A percentile compares a stretch with the other conserved stretches of the same genome.
These are phyloP conservation scores for Eimeria falciformis DNA, from an alignment of 169 alveolate species.

Conservation along the genomic window DNA sequence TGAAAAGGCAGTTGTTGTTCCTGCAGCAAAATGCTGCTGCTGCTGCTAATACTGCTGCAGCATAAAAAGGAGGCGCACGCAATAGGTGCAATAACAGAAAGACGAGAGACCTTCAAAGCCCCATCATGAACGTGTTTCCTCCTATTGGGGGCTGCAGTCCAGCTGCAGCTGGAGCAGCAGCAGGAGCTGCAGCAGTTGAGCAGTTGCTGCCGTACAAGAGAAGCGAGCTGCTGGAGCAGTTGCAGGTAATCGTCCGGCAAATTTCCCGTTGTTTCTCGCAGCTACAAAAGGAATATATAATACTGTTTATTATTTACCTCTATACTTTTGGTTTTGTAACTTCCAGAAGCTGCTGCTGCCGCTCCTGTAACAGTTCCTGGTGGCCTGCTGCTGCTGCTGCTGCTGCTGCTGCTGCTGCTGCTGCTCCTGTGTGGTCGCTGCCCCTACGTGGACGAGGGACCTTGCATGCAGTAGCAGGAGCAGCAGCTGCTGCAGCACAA, in stretches of 20 bases:
- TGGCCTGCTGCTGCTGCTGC: background rate
- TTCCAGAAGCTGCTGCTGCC: background rate
- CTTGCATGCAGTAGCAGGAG: conserved; percentile 37
- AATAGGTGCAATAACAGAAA: background rate
- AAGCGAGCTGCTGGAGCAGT: background rate
- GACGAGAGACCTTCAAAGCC: background rate
- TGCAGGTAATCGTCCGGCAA: background rate
- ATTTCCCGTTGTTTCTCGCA: background rate
- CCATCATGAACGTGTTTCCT: background rate
- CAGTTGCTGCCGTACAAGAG: too few species aligned
- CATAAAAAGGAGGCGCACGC: background rate
- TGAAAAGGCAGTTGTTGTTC: too few species aligned
- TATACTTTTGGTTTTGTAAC: background rate
- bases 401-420: conserved; percentile 22
- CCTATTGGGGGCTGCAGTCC: background rate
- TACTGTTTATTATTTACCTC: background rate
- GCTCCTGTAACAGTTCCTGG: background rate
- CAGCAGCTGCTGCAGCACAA: background rate
- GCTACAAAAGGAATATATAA: background rate
- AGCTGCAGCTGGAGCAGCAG: background rate
- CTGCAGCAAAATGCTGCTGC: background rate
- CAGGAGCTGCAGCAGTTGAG: background rate
- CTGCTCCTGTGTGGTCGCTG: conserved; percentile 34
- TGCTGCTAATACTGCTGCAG: background rate
- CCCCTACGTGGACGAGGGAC: conserved; percentile 33